These are phyloP conservation scores for Papiliotrema laurentii DNA, from an alignment of 1,284 basidiomycete species.

Conservation along the genomic window DNA sequence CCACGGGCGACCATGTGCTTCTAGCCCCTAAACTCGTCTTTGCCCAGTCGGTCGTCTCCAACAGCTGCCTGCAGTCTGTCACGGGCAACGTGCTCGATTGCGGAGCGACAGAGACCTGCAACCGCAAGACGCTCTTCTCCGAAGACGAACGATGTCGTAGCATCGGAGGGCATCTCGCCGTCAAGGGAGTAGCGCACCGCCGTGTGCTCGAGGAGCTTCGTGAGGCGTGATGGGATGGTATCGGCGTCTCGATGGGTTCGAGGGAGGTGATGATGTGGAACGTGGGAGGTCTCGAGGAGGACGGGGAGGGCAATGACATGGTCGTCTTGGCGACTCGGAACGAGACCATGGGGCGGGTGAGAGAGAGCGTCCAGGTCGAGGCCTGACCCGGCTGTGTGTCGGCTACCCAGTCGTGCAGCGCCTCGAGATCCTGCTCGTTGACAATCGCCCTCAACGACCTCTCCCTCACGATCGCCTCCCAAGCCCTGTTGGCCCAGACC, in stretches of 20 bases:
- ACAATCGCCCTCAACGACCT: slow-evolving; percentile 17
- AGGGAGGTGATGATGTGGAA: not conserved
- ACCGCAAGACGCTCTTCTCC: too few species aligned
- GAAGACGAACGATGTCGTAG: too few species aligned
- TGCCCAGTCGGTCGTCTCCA: slow-evolving; percentile 33
- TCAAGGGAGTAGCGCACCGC: too few species aligned
- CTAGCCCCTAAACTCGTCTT: slow-evolving; percentile 28
- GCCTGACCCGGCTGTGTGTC: slow-evolving; percentile 5
- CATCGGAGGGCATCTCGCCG: too few species aligned
- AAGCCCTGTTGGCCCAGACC: slow-evolving; percentile 26
- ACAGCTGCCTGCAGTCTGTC: slow-evolving; percentile 3
- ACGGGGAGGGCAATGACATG: not conserved
- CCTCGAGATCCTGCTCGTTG: slow-evolving; percentile 9
- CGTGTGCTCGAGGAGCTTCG: not conserved
- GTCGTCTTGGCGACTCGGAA: not conserved
- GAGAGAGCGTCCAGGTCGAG: slow-evolving; percentile 4
- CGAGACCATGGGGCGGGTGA: not conserved
- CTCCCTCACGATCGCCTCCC: slow-evolving; percentile 16
- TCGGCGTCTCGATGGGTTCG: not conserved
- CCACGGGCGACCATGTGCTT: slow-evolving; percentile 19
- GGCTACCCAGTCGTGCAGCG: slow-evolving; percentile 28
- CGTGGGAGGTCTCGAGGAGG: not conserved
- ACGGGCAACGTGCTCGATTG: not conserved
- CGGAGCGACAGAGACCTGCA: too few species aligned
- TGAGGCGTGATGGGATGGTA: not conserved